Evolutionary conservation across 1,139 yeast genomes (phyloP).

Genomic region (Petasospora rhodanensis): DNA sequence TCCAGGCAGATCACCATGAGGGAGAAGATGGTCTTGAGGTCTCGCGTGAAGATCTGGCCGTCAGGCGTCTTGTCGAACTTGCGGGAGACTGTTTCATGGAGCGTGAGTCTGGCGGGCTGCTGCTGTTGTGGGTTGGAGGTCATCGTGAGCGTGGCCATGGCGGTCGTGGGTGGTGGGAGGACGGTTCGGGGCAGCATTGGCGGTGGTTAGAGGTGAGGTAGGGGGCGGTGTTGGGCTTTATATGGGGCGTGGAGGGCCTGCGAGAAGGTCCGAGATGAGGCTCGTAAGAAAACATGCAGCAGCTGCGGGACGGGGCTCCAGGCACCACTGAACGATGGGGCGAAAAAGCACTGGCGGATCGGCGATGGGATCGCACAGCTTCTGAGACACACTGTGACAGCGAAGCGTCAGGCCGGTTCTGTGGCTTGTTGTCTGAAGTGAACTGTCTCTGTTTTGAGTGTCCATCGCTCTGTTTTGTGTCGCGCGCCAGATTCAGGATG

Average conservation of each 20-base stretch:
- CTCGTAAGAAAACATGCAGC: conserved; percentile 5
- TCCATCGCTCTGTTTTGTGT: no score
- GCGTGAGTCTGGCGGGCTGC: conserved; percentile 19
- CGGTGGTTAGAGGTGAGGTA: neutral
- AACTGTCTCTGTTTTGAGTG: no score
- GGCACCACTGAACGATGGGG: neutral
- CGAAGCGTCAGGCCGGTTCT: no score
- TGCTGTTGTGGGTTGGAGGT: conserved; percentile 2
- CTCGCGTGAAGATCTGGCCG: conserved; percentile 51
- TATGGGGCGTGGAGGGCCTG: neutral
- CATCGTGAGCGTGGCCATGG: neutral
- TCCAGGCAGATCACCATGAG: conserved; percentile 48
- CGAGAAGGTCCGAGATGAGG: conserved; percentile 4
- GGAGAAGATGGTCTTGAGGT: conserved; percentile 54
- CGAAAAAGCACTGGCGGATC: neutral
- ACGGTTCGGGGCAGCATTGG: neutral
- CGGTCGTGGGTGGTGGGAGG: neutral
- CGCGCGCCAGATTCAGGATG: no score
- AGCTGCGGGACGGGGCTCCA: neutral
- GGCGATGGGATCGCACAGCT: neutral
- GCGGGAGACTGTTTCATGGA: conserved; percentile 41
- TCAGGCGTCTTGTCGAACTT: conserved; percentile 44
- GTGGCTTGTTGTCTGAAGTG: no score
- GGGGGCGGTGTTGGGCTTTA: neutral
- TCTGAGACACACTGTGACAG: neutral